phyloP scores from a whole-genome alignment of 2,329 filamentous ascomycete species.

The Chalara sp. region DNA sequence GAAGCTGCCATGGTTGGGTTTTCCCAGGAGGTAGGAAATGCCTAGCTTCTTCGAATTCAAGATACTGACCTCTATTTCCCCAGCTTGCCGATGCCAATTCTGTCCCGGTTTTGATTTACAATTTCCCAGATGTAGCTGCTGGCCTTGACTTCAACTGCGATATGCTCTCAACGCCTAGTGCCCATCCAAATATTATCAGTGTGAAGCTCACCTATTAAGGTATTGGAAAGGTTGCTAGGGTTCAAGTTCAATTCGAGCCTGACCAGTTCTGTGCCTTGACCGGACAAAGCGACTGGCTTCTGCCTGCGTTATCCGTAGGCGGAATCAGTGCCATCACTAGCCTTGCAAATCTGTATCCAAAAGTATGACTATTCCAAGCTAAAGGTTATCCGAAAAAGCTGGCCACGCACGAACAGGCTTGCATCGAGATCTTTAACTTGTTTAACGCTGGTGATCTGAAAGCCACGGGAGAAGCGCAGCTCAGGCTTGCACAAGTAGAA shows the following conservation, averaged over 20 bases:
- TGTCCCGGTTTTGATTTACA: conserved; percentile 39
- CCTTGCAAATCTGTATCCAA: no score
- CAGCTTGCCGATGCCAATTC: conserved; percentile 30
- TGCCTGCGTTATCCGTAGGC: conserved; percentile 52
- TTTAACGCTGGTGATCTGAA: no score
- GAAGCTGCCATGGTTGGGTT: conserved; percentile 45
- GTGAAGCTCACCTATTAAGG: conserved; percentile 32
- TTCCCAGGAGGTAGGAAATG: conserved; percentile 43
- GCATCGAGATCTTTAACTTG: no score
- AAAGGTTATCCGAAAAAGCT: no score
- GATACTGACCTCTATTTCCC: no score
- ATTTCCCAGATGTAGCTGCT: conserved; percentile 36
- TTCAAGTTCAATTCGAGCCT: conserved; percentile 33
- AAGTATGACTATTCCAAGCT: no score
- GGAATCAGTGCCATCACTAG: conserved; percentile 53
- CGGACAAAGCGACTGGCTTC: conserved; percentile 62
- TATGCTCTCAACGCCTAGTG: conserved; percentile 25
- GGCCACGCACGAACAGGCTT: no score
- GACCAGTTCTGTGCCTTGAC: conserved; percentile 28
- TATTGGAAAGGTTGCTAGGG: conserved; percentile 37
- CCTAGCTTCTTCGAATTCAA: no score
- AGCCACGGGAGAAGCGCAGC: no score
- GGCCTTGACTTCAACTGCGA: conserved; percentile 38
- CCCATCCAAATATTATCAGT: conserved; percentile 29
- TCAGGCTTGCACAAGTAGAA: no score